Percentiles rank a stretch among this genome's conserved stretches.
Evolutionary conservation across 768 basidiomycete genomes (phyloP).

Genomic region (Mycena filopes): DNA sequence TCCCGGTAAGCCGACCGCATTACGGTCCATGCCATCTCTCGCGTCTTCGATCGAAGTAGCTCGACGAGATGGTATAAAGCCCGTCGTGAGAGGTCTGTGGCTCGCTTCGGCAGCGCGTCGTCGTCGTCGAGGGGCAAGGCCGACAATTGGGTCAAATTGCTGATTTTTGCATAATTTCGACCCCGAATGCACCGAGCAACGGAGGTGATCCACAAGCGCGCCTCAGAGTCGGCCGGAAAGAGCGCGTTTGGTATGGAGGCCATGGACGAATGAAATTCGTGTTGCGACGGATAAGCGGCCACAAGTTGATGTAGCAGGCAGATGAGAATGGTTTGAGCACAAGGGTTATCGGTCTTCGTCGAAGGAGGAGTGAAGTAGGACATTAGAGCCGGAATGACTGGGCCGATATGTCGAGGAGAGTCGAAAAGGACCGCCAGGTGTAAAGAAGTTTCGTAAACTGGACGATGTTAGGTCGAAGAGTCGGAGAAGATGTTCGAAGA

Average conservation of each 20-base stretch:
- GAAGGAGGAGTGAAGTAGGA: slow-evolving; percentile 55
- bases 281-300: slow-evolving; percentile 72
- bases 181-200: slow-evolving; percentile 64
- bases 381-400: slow-evolving; percentile 70
- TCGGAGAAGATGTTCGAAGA: background rate
- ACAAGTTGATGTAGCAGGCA: slow-evolving; percentile 70
- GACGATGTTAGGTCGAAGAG: background rate
- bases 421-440: slow-evolving; percentile 72
- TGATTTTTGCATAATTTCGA: slow-evolving; percentile 65
- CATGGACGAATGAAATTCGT: slow-evolving; percentile 59
- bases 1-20: slow-evolving; percentile 75
- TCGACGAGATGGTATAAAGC: slow-evolving; percentile 60
- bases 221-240: slow-evolving; percentile 48
- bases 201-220: slow-evolving; percentile 61
- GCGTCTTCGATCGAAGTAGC: slow-evolving; percentile 59
- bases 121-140: slow-evolving; percentile 21
- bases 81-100: slow-evolving; percentile 41
- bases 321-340: slow-evolving; percentile 51
- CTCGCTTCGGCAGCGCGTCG: slow-evolving; percentile 29
- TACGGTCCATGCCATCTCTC: slow-evolving; percentile 67
- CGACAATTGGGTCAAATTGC: slow-evolving; percentile 49
- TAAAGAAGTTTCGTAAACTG: slow-evolving; percentile 82
- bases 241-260: slow-evolving; percentile 52
- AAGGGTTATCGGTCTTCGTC: slow-evolving; percentile 35
- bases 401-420: slow-evolving; percentile 67